Evolutionary conservation across 768 basidiomycete species (phyloP).

Genomic region (Pleurotus eryngii): DNA sequence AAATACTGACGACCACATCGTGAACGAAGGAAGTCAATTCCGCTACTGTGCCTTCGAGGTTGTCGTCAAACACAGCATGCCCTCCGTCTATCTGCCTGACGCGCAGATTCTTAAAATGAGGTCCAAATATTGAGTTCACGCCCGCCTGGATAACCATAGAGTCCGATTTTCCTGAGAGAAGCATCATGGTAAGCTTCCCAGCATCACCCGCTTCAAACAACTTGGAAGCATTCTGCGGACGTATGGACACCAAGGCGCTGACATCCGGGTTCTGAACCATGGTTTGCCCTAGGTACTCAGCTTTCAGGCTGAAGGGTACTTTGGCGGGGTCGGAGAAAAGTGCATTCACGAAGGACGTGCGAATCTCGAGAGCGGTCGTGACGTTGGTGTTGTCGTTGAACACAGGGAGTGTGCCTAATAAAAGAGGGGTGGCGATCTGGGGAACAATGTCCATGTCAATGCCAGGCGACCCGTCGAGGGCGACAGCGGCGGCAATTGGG

Average conservation of each 20-base stretch:
- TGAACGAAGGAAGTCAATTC: slow-evolving; percentile 4
- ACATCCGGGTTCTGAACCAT: slow-evolving; percentile 17
- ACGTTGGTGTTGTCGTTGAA: slow-evolving; percentile 3
- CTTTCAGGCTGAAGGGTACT: slow-evolving; percentile 21
- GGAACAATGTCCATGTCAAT: neutral
- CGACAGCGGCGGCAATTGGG: slow-evolving; percentile 3
- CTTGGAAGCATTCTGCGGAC: slow-evolving; percentile 22
- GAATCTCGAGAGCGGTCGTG: slow-evolving; percentile 18
- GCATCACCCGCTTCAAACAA: slow-evolving; percentile 20
- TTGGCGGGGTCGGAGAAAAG: slow-evolving; percentile 22
- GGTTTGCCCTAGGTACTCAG: slow-evolving; percentile 20
- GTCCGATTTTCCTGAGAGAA: slow-evolving; percentile 11
- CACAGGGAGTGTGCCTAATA: neutral
- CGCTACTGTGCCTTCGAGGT: slow-evolving; percentile 21
- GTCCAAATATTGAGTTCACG: neutral
- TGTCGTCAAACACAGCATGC: slow-evolving; percentile 30
- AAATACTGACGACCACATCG: neutral
- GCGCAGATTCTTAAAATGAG: slow-evolving; percentile 5
- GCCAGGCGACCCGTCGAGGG: neutral
- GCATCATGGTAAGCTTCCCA: slow-evolving; percentile 23
- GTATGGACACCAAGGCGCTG: slow-evolving; percentile 16
- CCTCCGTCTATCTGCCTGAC: slow-evolving; percentile 14
- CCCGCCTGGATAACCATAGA: neutral
- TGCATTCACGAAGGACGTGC: slow-evolving; percentile 21
- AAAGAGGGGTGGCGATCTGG: neutral